phyloP scores from a whole-genome alignment of 192 early-diverging fungal species.

The Gaertneriomyces semiglobifer region DNA sequence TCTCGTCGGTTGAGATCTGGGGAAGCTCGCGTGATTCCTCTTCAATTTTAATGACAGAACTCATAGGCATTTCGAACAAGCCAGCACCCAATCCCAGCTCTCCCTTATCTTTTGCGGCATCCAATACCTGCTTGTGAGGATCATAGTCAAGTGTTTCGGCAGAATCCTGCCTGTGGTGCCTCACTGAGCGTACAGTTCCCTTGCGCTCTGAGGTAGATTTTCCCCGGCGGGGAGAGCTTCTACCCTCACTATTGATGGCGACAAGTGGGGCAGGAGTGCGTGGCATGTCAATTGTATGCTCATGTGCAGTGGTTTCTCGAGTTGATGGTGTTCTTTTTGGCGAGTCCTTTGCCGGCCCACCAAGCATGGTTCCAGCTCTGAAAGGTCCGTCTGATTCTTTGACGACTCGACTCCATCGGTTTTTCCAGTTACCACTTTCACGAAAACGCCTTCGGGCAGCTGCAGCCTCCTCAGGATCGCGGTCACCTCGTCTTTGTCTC shows the following conservation, averaged over 20 bases:
- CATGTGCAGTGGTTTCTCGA: neutral
- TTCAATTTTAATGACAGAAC: conserved; percentile 25
- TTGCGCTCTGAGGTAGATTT: neutral
- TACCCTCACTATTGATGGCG: conserved; percentile 2
- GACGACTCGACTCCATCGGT: conserved; percentile 20
- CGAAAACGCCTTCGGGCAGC: conserved; percentile 12
- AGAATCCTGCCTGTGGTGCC: neutral
- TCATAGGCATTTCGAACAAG: conserved; percentile 16
- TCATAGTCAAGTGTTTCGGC: conserved; percentile 13
- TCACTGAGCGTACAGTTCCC: neutral
- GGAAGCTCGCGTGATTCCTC: neutral
- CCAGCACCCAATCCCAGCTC: conserved; percentile 22
- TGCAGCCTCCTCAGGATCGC: neutral
- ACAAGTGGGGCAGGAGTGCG: neutral
- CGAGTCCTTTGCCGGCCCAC: neutral
- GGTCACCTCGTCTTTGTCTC: conserved; percentile 14
- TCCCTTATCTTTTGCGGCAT: conserved; percentile 11
- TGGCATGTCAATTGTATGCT: conserved; percentile 8
- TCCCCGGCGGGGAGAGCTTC: neutral
- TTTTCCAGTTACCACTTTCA: conserved; percentile 30
- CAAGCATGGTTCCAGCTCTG: conserved; percentile 22
- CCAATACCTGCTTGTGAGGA: neutral
- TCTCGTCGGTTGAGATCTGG: neutral
- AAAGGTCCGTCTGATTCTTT: conserved; percentile 18
- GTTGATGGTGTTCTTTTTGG: neutral